These are phyloP conservation scores for Aspergillus awamori DNA, from an alignment of 2,329 filamentous ascomycete species.

Conservation along the genomic window DNA sequence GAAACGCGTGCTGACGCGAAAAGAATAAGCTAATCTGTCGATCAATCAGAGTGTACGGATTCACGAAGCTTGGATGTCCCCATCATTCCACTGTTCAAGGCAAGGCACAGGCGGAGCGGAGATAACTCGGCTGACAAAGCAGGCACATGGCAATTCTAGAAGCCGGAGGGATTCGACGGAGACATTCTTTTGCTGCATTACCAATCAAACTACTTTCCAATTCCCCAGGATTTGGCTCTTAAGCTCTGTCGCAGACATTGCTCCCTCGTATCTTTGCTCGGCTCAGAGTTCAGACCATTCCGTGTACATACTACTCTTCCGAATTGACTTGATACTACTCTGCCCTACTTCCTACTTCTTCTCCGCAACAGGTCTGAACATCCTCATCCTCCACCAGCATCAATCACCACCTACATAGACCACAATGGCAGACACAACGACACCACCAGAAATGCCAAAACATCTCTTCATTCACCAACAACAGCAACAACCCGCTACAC, in stretches of 20 bases:
- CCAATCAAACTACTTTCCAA: not conserved
- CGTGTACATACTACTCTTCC: not conserved
- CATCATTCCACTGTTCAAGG: no score
- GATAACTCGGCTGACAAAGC: conserved; percentile 22
- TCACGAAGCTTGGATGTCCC: no score
- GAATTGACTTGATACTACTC: not conserved
- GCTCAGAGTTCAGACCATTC: not conserved
- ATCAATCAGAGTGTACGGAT: no score
- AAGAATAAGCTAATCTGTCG: no score
- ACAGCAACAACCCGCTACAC: not conserved
- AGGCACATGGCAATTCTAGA: not conserved
- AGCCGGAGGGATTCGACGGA: not conserved
- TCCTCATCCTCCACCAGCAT: not conserved
- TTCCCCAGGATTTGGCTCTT: not conserved
- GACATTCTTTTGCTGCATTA: not conserved
- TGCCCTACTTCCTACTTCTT: not conserved
- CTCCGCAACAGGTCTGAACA: not conserved
- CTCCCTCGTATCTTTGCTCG: not conserved
- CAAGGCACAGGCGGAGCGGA: conserved; percentile 4
- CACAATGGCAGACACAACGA: not conserved
- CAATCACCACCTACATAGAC: not conserved
- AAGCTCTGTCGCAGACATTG: not conserved
- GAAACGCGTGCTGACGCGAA: no score
- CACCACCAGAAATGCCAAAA: not conserved
- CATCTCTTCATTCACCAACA: not conserved